These are phyloP conservation scores for Phytopythium cucurbitacearum DNA, from an alignment of 352 stramenopile genomes.

Conservation along the genomic window DNA sequence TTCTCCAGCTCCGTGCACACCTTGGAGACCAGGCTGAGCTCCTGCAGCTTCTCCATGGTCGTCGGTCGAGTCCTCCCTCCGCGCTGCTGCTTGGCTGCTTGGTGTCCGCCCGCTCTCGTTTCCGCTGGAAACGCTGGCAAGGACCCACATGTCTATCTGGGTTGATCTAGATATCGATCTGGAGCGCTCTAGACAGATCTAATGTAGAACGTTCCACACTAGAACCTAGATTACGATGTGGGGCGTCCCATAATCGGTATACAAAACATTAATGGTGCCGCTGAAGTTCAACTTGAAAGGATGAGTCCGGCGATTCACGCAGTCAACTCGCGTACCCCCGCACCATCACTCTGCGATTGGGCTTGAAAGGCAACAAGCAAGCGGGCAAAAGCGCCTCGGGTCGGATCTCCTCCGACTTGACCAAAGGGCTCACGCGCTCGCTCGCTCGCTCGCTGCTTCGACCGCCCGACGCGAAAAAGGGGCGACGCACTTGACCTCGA, in stretches of 20 bases:
- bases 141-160: no score
- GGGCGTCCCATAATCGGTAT: slow-evolving; percentile 1
- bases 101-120: no score
- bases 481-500: not conserved
- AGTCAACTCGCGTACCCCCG: not conserved
- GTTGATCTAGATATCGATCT: not conserved
- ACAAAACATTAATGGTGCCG: not conserved
- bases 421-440: no score
- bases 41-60: slow-evolving; percentile 84
- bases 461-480: not conserved
- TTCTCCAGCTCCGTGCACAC: slow-evolving; percentile 88
- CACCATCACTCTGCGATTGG: slow-evolving; percentile 3
- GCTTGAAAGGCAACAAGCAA: slow-evolving; percentile 3
- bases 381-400: no score
- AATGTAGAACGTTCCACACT: not conserved
- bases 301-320: slow-evolving; percentile 26
- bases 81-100: no score
- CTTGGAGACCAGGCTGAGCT: slow-evolving; percentile 87
- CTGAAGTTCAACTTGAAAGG: slow-evolving; percentile 28
- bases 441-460: no score
- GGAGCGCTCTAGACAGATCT: slow-evolving; percentile 1
- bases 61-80: not conserved
- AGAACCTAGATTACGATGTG: not conserved
- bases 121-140: no score
- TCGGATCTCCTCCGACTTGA: no score